Evolutionary conservation across 2,329 filamentous ascomycete species (phyloP), one percentile per base, ranked within the genome.

Genomic region (Grosmannia serpens): DNA sequence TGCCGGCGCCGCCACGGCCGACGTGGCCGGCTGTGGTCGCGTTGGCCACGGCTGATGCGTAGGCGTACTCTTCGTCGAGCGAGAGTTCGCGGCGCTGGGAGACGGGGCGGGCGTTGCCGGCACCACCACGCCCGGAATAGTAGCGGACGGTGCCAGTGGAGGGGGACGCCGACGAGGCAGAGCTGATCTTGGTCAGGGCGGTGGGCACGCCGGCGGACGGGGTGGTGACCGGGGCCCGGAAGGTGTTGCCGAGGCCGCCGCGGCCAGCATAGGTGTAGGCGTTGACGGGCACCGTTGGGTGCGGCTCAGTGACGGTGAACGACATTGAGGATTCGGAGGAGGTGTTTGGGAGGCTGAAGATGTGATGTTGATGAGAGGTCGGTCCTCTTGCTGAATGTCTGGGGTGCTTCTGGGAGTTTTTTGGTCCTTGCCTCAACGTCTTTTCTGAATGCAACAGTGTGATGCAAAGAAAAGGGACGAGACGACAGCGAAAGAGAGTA

Each of bases 11-110:
- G 62, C 84, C 84, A 52, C 84, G 81, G 61, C 84, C 84, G 63
- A 85, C 79, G 70, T 83, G 77, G 72, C 81, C 82, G 26, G 77
- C 72, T 26, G 78, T 74, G 57, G 78, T 73, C 65, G 77, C 72
- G 63, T 76, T 73, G 67, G 77, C 76, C 58, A 80, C 73, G 59
- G 77, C 73, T 65, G 77, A 75, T 65, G 81, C 78, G 62, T 78
- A 76, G 64, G 76, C 71, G 65, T 83, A 80, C 69, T 86, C 83
- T 73, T 86, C 84, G 69, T 86, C 83, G 71, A 88, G 88, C 60
- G 77, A 80, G 71, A 86, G 78, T 65, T 81, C 77, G 66, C 79
- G 76, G 54, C 81, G 77, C 68, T 82, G 74, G 58, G 72, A 69
- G 57, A 76, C 70, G 51, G 73, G 67, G 70, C 78, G 77, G 62